phyloP scores from a whole-genome alignment of 192 early-diverging fungal species.

The Coemansia sp. region DNA sequence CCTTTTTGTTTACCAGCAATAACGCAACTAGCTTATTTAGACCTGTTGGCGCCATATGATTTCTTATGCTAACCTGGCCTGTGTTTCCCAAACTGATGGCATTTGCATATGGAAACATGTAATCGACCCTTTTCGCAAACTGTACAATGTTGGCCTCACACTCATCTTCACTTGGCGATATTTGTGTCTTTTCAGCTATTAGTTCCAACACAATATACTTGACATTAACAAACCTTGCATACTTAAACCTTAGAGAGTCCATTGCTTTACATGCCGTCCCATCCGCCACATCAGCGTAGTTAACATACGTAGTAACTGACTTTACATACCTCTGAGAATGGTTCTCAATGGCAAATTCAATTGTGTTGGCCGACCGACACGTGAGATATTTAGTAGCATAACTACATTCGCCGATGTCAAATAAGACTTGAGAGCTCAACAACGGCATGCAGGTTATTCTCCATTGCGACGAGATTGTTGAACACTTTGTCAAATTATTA shows the following conservation, averaged over 20 bases:
- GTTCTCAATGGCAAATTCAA: background rate
- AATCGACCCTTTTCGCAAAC: background rate
- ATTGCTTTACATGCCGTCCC: background rate
- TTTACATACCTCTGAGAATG: too few species aligned
- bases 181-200: background rate
- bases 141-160: background rate
- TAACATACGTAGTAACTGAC: background rate
- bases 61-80: background rate
- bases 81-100: background rate
- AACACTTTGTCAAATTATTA: background rate
- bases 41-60: background rate
- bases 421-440: background rate
- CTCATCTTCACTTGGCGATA: background rate
- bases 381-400: background rate
- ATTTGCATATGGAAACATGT: background rate
- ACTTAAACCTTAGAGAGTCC: background rate
- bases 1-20: background rate
- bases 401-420: background rate
- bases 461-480: background rate
- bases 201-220: background rate
- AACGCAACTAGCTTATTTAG: background rate
- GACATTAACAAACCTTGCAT: background rate
- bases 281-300: background rate
- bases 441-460: background rate
- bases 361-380: background rate